Evolutionary conservation across 164 flowering plant genomes (phyloP), one percentile per base, ranked within the genome.

Genomic region (Chimonanthus praecox): DNA sequence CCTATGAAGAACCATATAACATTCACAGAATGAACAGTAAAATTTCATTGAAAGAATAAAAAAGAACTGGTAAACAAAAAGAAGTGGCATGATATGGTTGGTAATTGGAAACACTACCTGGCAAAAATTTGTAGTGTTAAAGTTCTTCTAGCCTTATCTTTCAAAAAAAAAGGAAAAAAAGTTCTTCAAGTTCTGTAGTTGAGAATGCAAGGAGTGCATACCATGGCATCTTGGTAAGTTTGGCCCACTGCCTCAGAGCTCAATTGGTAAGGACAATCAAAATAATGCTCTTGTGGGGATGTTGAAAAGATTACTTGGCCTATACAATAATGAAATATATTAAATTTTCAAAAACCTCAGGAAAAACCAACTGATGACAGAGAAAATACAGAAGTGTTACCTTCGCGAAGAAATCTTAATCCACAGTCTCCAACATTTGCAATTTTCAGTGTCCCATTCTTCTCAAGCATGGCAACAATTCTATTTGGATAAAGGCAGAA

Each of bases 381-480:
- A 54, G 60, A 15, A 54, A 63, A 6, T 63, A 63, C 9, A 18
- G 18, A 51, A 15, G 7, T 15, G 13, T 51, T 76, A 92, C 98
- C 97, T 83, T 81, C 75, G 46, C 95, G 91, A 33, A 94, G 74
- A 73, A 91, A 68, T 64, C 83, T 80, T 72, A 94, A 62, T 74
- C 97, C 97, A 85, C 97, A 94, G 73, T 94, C 98, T 77, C 98
- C 98, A 58, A 94, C 90, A 84, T 80, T 94, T 18, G 98, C 98
- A 66, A 94, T 81, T 80, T 84, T 92, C 68, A 94, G 75, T 47
- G 80, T 79, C 73, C 98, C 97, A 75, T 77, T 85, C 70, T 73
- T 86, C 80, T 91, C 94, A 77, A 94, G 80, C 94, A 91, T 88
- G 20, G 98, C 97, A 74, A 91, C 83, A 78, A 94, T 87, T 77